Evolutionary conservation across 306 rosid genomes (phyloP), one percentile per base, ranked within the genome.

Genomic region (Cicer pinnatifidum): DNA sequence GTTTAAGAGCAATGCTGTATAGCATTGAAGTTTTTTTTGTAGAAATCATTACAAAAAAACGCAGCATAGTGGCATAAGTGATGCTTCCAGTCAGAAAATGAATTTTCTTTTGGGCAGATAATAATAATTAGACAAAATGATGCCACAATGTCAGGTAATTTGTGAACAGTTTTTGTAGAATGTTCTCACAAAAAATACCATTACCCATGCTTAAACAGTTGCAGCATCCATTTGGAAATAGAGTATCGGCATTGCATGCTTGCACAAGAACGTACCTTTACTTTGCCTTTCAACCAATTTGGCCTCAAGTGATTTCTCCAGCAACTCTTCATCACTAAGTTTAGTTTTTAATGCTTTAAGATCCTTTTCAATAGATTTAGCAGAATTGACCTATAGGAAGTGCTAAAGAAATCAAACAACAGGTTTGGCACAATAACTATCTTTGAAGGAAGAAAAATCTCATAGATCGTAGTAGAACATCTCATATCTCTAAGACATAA

Each of bases 241-340:
- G 54, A 81, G 13, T 82, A 5, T 65, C 46, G 12, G 72, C 65
- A 12, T 16, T 71, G 65, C 73, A 9, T 68, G 65, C 70, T 50
- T 50, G 57, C 68, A 69, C 80, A 75, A 58, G 71, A 74, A 64
- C 41, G 6, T 69, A 93, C 98, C 92, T 88, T 83, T 89, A 78
- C 83, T 84, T 64, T 85, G 87, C 66, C 79, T 75, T 77, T 93
- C 96, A 64, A 80, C 85, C 88, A 88, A 40, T 71, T 87, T 88
- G 40, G 88, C 91, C 35, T 93, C 92, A 20, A 93, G 98, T 57
- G 98, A 85, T 82, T 88, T 93, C 46, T 87, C 93, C 65, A 82
- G 10, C 20, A 89, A 84, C 77, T 76, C 88, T 47, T 88, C 93
- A 7, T 91, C 94, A 78, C 90, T 87, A 44, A 86, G 69, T 85